phyloP scores from a whole-genome alignment of 148 eudicot genomes.

The Linanthus parryae region DNA sequence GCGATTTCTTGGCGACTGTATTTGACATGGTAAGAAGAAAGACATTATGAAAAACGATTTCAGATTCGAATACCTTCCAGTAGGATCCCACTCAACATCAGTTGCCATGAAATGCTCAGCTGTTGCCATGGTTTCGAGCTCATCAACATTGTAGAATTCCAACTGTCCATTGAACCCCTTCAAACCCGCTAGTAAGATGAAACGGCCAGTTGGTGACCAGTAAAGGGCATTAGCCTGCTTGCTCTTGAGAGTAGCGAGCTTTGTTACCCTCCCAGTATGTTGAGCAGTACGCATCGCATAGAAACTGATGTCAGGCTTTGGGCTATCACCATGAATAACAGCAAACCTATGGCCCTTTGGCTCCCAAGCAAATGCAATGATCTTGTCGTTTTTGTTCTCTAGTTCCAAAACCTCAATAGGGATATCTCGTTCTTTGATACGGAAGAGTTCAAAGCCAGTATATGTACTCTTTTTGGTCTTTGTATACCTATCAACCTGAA shows the following conservation, averaged over 20 bases:
- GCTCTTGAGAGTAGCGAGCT: constrained; percentile 76
- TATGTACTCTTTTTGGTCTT: constrained; percentile 96
- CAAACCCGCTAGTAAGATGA: constrained; percentile 75
- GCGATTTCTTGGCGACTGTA: too few species aligned
- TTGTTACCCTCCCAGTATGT: constrained; percentile 65
- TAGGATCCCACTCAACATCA: constrained; percentile 94
- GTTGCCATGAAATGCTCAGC: constrained; percentile 93
- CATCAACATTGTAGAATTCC: constrained; percentile 91
- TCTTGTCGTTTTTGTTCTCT: constrained; percentile 90
- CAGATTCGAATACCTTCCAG: constrained; percentile 99
- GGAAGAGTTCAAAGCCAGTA: constrained; percentile 95
- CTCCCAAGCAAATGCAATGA: constrained; percentile 98
- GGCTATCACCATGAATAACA: constrained; percentile 86
- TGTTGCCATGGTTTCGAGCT: constrained; percentile 96
- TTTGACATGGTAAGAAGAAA: too few species aligned
- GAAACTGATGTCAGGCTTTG: constrained; percentile 87
- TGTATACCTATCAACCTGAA: constrained; percentile 84
- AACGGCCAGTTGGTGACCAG: constrained; percentile 92
- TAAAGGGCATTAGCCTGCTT: constrained; percentile 94
- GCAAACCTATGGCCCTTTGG: constrained; percentile 98
- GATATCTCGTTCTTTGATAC: constrained; percentile 90
- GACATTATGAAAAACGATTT: too few species aligned
- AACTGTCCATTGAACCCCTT: constrained; percentile 92
- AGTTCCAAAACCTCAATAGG: constrained; percentile 96
- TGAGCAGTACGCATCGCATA: constrained; percentile 68